Evolutionary conservation across 2,329 filamentous ascomycete species (phyloP).

Genomic region (Phialophora chinensis): DNA sequence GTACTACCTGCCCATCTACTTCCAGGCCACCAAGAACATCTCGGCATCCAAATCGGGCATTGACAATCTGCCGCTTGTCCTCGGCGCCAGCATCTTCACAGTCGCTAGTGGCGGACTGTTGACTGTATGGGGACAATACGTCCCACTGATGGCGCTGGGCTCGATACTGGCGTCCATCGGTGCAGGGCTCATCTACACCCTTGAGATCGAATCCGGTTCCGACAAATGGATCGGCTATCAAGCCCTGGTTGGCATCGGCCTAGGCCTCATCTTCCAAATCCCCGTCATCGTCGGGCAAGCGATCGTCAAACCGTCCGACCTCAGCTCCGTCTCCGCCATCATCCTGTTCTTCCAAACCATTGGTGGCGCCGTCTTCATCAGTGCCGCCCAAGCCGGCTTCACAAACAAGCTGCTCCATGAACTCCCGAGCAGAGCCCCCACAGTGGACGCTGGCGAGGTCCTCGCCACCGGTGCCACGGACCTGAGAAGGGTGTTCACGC

Average conservation of each 20-base stretch:
- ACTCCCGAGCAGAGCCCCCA: constrained; percentile 39
- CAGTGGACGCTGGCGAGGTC: constrained; percentile 40
- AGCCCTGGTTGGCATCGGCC: constrained; percentile 43
- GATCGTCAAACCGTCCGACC: constrained; percentile 40
- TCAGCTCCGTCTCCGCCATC: constrained; percentile 41
- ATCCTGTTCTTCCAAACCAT: constrained; percentile 44
- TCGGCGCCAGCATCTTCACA: constrained; percentile 45
- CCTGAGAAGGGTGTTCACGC: constrained; percentile 41
- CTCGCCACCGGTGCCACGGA: constrained; percentile 44
- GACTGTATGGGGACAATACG: constrained; percentile 39
- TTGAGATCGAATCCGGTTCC: constrained; percentile 40
- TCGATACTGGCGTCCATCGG: constrained; percentile 41
- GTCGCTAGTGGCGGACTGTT: constrained; percentile 45
- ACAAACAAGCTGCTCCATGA: constrained; percentile 43
- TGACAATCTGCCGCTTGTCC: constrained; percentile 51
- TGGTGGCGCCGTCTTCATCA: constrained; percentile 44
- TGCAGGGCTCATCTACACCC: constrained; percentile 45
- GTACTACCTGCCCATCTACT: constrained; percentile 58
- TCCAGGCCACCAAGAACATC: constrained; percentile 50
- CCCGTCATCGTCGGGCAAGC: constrained; percentile 42
- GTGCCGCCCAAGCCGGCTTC: constrained; percentile 45
- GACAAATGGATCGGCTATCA: constrained; percentile 50
- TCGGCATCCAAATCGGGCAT: constrained; percentile 49
- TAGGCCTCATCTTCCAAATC: constrained; percentile 42
- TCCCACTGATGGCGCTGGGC: constrained; percentile 41